Percentiles rank a stretch among this genome's conserved stretches.
Conservation (phyloP, 2,329 filamentous ascomycete genomes). For the Scolecobasidium constrictum region DNA sequence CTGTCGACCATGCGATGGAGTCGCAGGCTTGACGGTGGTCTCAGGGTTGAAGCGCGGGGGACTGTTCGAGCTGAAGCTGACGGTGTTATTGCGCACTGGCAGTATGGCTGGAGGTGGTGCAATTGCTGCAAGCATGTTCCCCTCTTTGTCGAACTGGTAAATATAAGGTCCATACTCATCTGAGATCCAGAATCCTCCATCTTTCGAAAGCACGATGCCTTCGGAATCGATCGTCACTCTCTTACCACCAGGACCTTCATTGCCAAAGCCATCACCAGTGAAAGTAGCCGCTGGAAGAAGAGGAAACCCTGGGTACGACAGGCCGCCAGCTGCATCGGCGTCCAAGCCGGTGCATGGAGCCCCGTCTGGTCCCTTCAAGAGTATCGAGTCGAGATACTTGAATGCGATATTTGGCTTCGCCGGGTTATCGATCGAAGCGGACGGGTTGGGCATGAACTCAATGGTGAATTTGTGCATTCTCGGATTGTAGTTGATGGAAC, state of each 20-base stretch:
- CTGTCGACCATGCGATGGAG: constrained; percentile 50
- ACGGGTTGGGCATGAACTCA: constrained; percentile 41
- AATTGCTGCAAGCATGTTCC: constrained; percentile 52
- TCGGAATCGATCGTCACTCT: constrained; percentile 54
- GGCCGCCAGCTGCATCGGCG: constrained; percentile 41
- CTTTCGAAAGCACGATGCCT: constrained; percentile 46
- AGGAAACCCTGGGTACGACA: constrained; percentile 48
- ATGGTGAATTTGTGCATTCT: constrained; percentile 59
- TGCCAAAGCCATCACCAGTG: constrained; percentile 57
- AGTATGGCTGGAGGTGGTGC: constrained; percentile 54
- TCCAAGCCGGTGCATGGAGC: constrained; percentile 54
- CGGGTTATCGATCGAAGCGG: constrained; percentile 42
- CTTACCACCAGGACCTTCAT: constrained; percentile 45
- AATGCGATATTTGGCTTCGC: constrained; percentile 51
- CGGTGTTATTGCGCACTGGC: constrained; percentile 49
- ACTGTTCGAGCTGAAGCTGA: constrained; percentile 52
- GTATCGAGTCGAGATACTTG: constrained; percentile 52
- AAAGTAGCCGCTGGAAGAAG: constrained; percentile 53
- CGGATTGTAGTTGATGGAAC: constrained; percentile 56
- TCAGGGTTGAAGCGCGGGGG: constrained; percentile 49
- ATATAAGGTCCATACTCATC: constrained; percentile 64
- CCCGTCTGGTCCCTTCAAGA: constrained; percentile 52
- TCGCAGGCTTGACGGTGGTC: constrained; percentile 38
- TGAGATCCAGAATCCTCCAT: constrained; percentile 53
- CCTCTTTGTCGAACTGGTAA: constrained; percentile 50